phyloP scores from a whole-genome alignment of 768 basidiomycete species.

The Mrakia blollopis region DNA sequence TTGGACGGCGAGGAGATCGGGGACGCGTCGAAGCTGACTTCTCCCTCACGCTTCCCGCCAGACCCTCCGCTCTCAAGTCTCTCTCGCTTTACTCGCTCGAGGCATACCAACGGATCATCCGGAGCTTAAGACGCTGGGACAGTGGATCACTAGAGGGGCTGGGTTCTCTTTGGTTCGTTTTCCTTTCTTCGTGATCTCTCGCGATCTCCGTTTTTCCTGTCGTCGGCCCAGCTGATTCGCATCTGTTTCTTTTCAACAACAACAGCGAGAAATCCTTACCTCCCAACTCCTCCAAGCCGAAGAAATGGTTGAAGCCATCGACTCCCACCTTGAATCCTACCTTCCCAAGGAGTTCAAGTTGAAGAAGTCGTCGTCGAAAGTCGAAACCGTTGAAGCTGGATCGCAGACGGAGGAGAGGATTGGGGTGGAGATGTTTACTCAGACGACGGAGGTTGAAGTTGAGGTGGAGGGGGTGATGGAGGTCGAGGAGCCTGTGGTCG shows the following conservation, averaged over 20 bases:
- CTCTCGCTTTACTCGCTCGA: background rate
- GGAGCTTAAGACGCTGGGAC: background rate
- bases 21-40: background rate
- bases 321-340: background rate
- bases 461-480: background rate
- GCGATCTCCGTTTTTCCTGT: background rate
- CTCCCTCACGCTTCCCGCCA: background rate
- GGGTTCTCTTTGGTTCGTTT: slow-evolving; percentile 19
- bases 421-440: background rate
- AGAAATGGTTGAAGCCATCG: slow-evolving; percentile 5
- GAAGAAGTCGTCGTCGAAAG: background rate
- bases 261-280: background rate
- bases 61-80: background rate
- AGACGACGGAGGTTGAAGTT: background rate
- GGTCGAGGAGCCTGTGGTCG: background rate
- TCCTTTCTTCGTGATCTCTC: too few species aligned
- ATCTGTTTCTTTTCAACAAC: too few species aligned
- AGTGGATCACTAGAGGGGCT: slow-evolving; percentile 20
- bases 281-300: background rate
- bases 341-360: background rate
- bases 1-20: too few species aligned
- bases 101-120: slow-evolving; percentile 11
- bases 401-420: background rate
- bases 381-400: background rate
- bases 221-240: background rate